Percentiles rank a stretch among this genome's conserved stretches.
Conservation (phyloP, 2,329 filamentous ascomycete genomes). For the Graphiopsis chlorocephala region DNA sequence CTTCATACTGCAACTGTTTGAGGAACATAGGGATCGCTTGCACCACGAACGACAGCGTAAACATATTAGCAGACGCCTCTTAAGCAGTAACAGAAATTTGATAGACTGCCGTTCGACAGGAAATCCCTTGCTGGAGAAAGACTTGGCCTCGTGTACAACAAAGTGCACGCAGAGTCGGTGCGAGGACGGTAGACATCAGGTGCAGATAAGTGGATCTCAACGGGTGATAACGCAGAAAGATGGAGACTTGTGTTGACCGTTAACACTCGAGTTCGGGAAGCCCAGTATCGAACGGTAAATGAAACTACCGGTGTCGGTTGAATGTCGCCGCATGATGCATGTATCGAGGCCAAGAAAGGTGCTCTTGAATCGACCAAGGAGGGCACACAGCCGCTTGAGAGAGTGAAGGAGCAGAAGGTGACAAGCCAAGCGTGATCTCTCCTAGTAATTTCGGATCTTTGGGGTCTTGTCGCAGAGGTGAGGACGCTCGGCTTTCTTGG, state of each 20-base stretch:
- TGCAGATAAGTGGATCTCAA: not conserved
- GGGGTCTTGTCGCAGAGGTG: slow-evolving; percentile 7
- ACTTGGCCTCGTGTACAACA: not conserved
- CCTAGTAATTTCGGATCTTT: not conserved
- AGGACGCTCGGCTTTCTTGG: slow-evolving; percentile 14
- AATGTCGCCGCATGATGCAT: not conserved
- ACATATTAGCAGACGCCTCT: not conserved
- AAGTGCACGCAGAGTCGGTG: not conserved
- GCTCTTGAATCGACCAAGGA: slow-evolving; percentile 4
- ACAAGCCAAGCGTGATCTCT: slow-evolving; percentile 6
- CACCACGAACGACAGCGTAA: not conserved
- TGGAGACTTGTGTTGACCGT: not conserved
- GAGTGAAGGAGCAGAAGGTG: slow-evolving; percentile 8
- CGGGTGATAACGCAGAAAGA: not conserved
- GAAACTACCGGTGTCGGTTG: not conserved
- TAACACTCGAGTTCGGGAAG: not conserved
- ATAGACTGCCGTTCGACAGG: not conserved
- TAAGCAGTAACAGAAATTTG: not conserved
- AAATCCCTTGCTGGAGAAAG: not conserved
- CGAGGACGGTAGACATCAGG: not conserved
- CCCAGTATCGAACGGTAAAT: not conserved
- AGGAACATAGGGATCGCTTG: not conserved
- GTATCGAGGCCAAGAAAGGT: slow-evolving; percentile 1
- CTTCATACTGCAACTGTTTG: not conserved
- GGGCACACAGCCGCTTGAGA: slow-evolving; percentile 5